phyloP scores from a whole-genome alignment of 2,329 filamentous ascomycete genomes.

The Nannizziopsis arthrosporioides region DNA sequence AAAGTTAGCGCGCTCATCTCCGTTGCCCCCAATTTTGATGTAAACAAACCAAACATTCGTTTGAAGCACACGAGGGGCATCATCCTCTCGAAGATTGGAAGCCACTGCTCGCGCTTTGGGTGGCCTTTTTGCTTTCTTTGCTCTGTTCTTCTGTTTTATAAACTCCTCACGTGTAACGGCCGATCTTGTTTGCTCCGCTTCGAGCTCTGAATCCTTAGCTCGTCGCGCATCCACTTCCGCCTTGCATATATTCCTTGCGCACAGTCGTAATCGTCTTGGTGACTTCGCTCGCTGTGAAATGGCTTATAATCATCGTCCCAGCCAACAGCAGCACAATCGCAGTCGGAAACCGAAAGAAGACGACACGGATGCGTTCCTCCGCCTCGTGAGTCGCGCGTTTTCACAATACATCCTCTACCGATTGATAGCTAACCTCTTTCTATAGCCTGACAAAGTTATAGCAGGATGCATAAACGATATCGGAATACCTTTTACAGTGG shows the following conservation, averaged over 20 bases:
- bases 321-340: slow-evolving; percentile 39
- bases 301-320: slow-evolving; percentile 44
- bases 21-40: not conserved
- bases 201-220: too few species aligned
- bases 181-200: not conserved
- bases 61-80: slow-evolving; percentile 5
- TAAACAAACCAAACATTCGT: slow-evolving; percentile 14
- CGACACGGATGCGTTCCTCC: slow-evolving; percentile 47
- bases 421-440: slow-evolving; percentile 1
- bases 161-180: too few species aligned
- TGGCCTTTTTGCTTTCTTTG: not conserved
- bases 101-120: not conserved
- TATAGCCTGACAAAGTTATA: slow-evolving; percentile 61
- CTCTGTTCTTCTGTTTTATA: too few species aligned
- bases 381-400: slow-evolving; percentile 38
- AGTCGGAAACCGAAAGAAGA: slow-evolving; percentile 45
- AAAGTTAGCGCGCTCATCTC: slow-evolving; percentile 6
- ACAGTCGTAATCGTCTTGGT: not conserved
- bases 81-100: not conserved
- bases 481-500: slow-evolving; percentile 73
- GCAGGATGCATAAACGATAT: slow-evolving; percentile 96
- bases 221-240: too few species aligned
- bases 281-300: slow-evolving; percentile 22
- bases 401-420: not conserved
- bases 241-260: too few species aligned